Conservation (phyloP, 2,329 filamentous ascomycete genomes). For the Nakataea oryzae region DNA sequence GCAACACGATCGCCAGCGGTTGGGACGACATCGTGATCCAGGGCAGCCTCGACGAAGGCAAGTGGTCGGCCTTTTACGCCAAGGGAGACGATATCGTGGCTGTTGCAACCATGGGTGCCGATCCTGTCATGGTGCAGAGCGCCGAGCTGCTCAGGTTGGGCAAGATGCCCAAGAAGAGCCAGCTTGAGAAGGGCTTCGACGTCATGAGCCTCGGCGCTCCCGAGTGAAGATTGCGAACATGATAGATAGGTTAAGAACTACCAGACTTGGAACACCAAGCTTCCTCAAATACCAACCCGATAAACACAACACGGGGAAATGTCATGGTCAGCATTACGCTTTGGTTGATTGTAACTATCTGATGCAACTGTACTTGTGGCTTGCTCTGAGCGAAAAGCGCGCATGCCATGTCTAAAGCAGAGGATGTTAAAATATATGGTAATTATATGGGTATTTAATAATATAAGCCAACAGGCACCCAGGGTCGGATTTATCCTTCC, state of each 20-base stretch:
- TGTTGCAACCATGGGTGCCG: slow-evolving; percentile 81
- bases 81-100: slow-evolving; percentile 81
- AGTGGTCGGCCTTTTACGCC: slow-evolving; percentile 84
- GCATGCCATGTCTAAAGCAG: no score
- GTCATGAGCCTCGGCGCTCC: slow-evolving; percentile 31
- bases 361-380: no score
- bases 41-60: slow-evolving; percentile 64
- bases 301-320: no score
- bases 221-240: slow-evolving; percentile 13
- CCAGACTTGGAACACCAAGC: no score
- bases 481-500: no score
- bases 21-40: slow-evolving; percentile 80
- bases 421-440: no score
- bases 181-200: slow-evolving; percentile 56
- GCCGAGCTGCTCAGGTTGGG: slow-evolving; percentile 76
- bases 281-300: no score
- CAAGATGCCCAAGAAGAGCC: slow-evolving; percentile 73
- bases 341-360: no score
- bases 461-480: no score
- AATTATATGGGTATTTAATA: no score
- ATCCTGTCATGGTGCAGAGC: slow-evolving; percentile 74
- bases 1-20: slow-evolving; percentile 63
- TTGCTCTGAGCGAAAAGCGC: no score
- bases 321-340: no score
- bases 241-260: neutral